Percentiles rank a stretch among this genome's conserved stretches.
These are phyloP conservation scores for Trichoderma sp. DNA, from an alignment of 2,329 filamentous ascomycete species.

Conservation along the genomic window DNA sequence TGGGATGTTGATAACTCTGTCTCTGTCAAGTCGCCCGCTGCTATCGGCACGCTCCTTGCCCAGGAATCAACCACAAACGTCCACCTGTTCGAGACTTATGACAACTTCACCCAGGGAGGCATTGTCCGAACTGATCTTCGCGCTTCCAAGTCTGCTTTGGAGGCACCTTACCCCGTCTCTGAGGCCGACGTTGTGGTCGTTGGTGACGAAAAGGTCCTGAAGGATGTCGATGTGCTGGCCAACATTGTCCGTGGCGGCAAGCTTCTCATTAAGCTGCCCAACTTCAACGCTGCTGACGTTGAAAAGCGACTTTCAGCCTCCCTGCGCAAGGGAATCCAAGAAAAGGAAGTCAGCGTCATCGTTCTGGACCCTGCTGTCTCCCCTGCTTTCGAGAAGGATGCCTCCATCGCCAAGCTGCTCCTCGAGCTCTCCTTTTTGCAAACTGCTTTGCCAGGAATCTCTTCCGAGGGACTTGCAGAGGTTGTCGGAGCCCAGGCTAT, in stretches of 20 bases:
- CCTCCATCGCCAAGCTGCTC: conserved; percentile 63
- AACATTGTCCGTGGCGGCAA: conserved; percentile 68
- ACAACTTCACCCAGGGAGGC: conserved; percentile 71
- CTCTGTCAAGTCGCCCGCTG: conserved; percentile 61
- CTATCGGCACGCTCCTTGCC: conserved; percentile 60
- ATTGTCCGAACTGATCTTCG: conserved; percentile 81
- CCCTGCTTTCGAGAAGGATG: conserved; percentile 64
- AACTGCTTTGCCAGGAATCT: conserved; percentile 65
- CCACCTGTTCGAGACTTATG: conserved; percentile 60
- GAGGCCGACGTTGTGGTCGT: conserved; percentile 77
- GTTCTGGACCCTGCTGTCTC: conserved; percentile 70
- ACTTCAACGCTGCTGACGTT: conserved; percentile 80
- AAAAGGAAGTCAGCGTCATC: conserved; percentile 69
- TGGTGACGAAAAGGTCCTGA: conserved; percentile 74
- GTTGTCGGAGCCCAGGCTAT: conserved; percentile 52
- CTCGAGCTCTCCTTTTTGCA: conserved; percentile 81
- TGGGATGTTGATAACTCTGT: conserved; percentile 82
- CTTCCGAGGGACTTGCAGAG: conserved; percentile 58
- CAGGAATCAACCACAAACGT: conserved; percentile 67
- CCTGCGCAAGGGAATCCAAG: conserved; percentile 68
- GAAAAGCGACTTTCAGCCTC: conserved; percentile 77
- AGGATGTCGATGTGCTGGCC: conserved; percentile 70
- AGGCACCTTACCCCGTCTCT: conserved; percentile 78
- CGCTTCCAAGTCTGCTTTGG: conserved; percentile 75
- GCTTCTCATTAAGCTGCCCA: conserved; percentile 72